Base-by-base conservation (phyloP, 768 basidiomycete species). In the Boletus rubescentipes region DNA sequence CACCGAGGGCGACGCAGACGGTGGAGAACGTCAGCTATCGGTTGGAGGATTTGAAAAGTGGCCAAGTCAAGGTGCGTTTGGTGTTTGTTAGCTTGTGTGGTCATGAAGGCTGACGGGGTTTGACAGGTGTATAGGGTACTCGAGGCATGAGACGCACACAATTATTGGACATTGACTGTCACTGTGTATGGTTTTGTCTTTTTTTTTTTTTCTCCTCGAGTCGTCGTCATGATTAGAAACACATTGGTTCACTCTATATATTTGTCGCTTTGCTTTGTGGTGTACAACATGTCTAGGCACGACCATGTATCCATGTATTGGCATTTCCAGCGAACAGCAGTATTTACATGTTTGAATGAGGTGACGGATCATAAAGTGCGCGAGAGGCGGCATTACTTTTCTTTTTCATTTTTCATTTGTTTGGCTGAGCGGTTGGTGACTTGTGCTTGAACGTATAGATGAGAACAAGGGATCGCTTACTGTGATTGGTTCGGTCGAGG, bases 41-140 rank as follows among this genome's bases (percentile, higher is more conserved):
- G 51, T 72, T 93, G 68, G 92, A 95, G 38, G 93, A 95, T 75
- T 67, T 95, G 62, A 94, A 94, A 75, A 89, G 84, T 63, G 93
- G 93, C 11, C 72, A 76, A 23, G 80, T 93, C 39, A 88, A 91
- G 82, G 91, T 92, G 54, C 37, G 55, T 43, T 1, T 20, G 34
- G 35, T 4, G 21, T 23, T 26, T 26, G 3, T 26, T 26, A 4
- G 6, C 6, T 26, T 26, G 26, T 26, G 26, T 26, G 26, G 21
- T 38, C 6, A 42, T 15, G 1, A 0, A 18, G 23, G n/a, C 57
- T 70, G 49, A 70, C 47, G 6, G 5, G 14, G 4, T 49, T 36
- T 6, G 31, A 20, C 26, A 78, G 77, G 66, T 77, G 36, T 77
- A 72, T 54, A 67, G 76, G 36, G 72, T 75, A 14, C 58, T 76